A percentile compares a stretch with the other conserved stretches of the same genome.
phyloP scores from a whole-genome alignment of 164 flowering plant genomes.

The Tinospora cordifolia region DNA sequence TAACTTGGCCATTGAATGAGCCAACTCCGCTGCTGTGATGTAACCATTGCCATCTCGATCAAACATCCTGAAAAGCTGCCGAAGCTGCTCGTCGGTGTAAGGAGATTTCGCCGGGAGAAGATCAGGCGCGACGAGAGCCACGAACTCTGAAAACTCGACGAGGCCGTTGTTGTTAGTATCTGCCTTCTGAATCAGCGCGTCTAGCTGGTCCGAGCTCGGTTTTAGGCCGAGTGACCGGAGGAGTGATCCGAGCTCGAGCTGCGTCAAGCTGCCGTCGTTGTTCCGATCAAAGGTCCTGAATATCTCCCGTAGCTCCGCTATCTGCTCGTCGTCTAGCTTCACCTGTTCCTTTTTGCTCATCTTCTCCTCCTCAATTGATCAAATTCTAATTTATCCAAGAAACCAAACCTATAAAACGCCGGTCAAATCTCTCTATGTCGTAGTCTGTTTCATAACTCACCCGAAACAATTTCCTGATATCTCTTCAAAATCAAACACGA shows the following conservation, averaged over 20 bases:
- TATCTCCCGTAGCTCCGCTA: conserved; percentile 71
- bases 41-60: conserved; percentile 60
- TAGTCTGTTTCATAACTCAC: too few species aligned
- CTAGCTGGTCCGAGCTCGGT: conserved; percentile 69
- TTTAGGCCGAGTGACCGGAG: conserved; percentile 72
- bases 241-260: conserved; percentile 75
- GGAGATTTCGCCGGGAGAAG: conserved; percentile 57
- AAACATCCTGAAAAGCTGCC: conserved; percentile 48
- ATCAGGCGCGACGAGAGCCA: conserved; percentile 76
- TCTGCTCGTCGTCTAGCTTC: conserved; percentile 70
- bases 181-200: conserved; percentile 54
- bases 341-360: conserved; percentile 32
- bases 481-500: too few species aligned
- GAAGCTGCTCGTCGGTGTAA: conserved; percentile 71
- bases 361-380: background rate
- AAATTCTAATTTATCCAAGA: background rate
- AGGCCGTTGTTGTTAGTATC: conserved; percentile 79
- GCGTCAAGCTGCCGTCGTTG: conserved; percentile 87
- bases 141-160: conserved; percentile 81
- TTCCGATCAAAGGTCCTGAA: conserved; percentile 81
- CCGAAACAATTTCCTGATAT: too few species aligned
- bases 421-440: too few species aligned
- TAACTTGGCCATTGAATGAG: conserved; percentile 59
- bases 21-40: conserved; percentile 62
- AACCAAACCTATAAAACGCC: too few species aligned